These are phyloP conservation scores for Arachis stenosperma DNA, from an alignment of 306 rosid species.

Conservation along the genomic window DNA sequence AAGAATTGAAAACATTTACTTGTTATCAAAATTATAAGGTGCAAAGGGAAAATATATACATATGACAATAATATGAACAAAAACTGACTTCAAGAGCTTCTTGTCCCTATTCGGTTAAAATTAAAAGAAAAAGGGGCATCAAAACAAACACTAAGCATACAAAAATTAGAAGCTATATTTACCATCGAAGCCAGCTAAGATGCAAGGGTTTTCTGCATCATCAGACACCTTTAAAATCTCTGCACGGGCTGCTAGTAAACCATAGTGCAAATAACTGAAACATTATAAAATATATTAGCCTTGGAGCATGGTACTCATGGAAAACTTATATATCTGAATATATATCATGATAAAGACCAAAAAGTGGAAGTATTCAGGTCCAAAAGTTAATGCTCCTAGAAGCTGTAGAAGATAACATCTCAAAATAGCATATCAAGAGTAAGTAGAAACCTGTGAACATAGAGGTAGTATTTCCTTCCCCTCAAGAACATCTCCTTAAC, in stretches of 20 bases:
- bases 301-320: conserved; percentile 7
- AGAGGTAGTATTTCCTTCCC: conserved; percentile 80
- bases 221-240: conserved; percentile 80
- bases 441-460: conserved; percentile 89
- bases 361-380: conserved; percentile 8
- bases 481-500: conserved; percentile 80
- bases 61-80: neutral
- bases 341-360: conserved; percentile 20
- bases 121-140: conserved; percentile 17
- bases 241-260: conserved; percentile 96
- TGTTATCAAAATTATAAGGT: conserved; percentile 19
- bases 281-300: conserved; percentile 38
- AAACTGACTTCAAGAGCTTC: neutral
- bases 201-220: conserved; percentile 78
- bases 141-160: conserved; percentile 14
- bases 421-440: conserved; percentile 30
- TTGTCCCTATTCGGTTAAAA: neutral
- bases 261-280: conserved; percentile 88
- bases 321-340: conserved; percentile 25
- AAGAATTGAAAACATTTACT: conserved; percentile 15
- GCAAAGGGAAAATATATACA: neutral
- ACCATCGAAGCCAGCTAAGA: conserved; percentile 83
- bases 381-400: conserved; percentile 21
- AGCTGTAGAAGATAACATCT: conserved; percentile 18
- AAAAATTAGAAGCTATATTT: conserved; percentile 42